These are phyloP conservation scores for Persicaria tinctoria DNA, from an alignment of 148 eudicot genomes.

Conservation along the genomic window DNA sequence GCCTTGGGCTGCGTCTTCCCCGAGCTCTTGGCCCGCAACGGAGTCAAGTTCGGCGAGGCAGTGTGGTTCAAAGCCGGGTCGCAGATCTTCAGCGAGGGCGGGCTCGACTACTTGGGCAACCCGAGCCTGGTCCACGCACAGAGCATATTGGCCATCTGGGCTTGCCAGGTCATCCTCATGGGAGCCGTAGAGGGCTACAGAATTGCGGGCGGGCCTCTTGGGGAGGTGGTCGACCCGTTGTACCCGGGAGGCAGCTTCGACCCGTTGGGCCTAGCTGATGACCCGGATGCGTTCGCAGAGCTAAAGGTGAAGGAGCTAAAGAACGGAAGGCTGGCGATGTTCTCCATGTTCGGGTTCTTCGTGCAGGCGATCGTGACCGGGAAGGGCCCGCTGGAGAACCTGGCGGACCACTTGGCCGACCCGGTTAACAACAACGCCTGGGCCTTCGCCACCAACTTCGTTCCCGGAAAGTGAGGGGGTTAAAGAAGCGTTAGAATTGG, in stretches of 20 bases:
- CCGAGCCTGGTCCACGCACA: conserved; percentile 36
- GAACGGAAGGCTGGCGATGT: conserved; percentile 11
- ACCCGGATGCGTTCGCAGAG: conserved; percentile 14
- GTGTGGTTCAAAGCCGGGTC: conserved; percentile 40
- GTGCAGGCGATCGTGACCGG: conserved; percentile 16
- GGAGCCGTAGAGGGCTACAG: conserved; percentile 38
- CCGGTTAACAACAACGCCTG: conserved; percentile 11
- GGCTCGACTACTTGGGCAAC: conserved; percentile 36
- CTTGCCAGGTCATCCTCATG: conserved; percentile 35
- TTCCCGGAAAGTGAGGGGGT: conserved; percentile 13
- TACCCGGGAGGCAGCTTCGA: conserved; percentile 31
- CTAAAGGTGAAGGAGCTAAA: conserved; percentile 10
- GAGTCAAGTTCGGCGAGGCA: conserved; percentile 38
- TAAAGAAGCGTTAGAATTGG: too few relatives aligned
- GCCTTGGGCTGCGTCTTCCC: conserved; percentile 35
- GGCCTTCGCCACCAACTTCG: conserved; percentile 17
- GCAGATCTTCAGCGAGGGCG: conserved; percentile 35
- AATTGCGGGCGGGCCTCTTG: conserved; percentile 40
- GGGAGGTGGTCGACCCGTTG: conserved; percentile 33
- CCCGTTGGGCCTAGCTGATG: conserved; percentile 15
- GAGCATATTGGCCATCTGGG: conserved; percentile 39
- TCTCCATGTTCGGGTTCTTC: conserved; percentile 13
- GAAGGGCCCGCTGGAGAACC: conserved; percentile 16
- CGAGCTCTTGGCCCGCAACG: conserved; percentile 33
- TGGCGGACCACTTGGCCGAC: conserved; percentile 11